Evolutionary conservation across 768 basidiomycete species (phyloP).

Genomic region (Tylopilus subfusipes): DNA sequence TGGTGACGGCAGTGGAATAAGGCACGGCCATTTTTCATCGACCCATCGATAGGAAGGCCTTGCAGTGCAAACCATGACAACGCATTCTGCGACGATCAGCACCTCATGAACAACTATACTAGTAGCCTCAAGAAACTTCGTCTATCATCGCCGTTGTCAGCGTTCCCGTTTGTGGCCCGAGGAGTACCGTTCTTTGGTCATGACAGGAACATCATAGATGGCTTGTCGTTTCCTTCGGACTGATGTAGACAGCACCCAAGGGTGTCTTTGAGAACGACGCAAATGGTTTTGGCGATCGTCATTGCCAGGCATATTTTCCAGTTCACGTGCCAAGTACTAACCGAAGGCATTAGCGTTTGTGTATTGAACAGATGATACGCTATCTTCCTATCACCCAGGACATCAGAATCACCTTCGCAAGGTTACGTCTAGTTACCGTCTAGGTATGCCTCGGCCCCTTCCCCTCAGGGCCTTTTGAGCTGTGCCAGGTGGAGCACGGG

Average conservation of each 20-base stretch:
- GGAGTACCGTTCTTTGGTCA: neutral
- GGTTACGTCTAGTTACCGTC: conserved; percentile 44
- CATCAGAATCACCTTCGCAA: conserved; percentile 14
- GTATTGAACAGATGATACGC: conserved; percentile 21
- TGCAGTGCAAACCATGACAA: neutral
- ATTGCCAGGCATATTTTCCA: neutral
- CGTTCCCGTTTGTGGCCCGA: neutral
- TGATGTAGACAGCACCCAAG: neutral
- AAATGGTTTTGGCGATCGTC: neutral
- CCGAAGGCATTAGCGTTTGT: conserved; percentile 5
- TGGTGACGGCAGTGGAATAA: too few species aligned
- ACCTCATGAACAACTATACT: neutral
- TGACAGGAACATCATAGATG: neutral
- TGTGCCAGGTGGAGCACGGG: conserved; percentile 86
- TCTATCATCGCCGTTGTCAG: too few species aligned
- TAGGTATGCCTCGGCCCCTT: conserved; percentile 77
- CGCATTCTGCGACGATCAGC: neutral
- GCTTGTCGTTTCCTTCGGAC: neutral
- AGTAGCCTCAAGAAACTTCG: too few species aligned
- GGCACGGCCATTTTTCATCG: too few species aligned
- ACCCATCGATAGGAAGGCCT: too few species aligned
- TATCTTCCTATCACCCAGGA: conserved; percentile 12
- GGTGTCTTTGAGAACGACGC: neutral
- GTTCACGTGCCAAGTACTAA: neutral
- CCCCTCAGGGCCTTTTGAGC: conserved; percentile 84